Base-by-base conservation (phyloP, 805 yeast genomes). In the Kodamaea sagamina region DNA sequence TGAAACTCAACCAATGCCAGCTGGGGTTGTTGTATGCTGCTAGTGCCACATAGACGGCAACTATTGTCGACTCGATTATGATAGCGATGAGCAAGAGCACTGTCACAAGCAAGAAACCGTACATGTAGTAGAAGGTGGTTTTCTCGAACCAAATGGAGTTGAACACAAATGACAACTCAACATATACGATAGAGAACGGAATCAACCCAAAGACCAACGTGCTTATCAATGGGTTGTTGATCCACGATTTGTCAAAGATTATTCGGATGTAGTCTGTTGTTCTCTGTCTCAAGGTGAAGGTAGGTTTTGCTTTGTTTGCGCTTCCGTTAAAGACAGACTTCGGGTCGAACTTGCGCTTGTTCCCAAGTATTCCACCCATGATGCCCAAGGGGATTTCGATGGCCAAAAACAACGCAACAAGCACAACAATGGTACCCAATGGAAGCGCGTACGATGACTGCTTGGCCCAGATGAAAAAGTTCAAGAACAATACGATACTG, bases 1-100 rank as follows among this genome's bases (percentile, higher is more conserved):
- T 61, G 61, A 87, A 88, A 9, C 89, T 71, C 51, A 82, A 73
- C 96, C 96, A 88, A 58, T 86, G 87, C 96, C 96, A 89, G 51
- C 74, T 67, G 39, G 78, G 77, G 55, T 78, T 76, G 39, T 75
- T 78, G 51, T 77, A 67, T 16, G 72, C 71, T 1, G 70, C 59
- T 53, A 88, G 69, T 34, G 84, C 74, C 32, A 84, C 57, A 55
- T 84, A 88, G 7, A 84, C 74, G 4, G 85, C 80, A 32, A 88
- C 78, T 17, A 88, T 73, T 6, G 90, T 79, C 41, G 85, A 78
- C 61, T 88, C 95, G 29, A 79, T 67, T 15, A 86, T 80, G 10
- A 86, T 81, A 26, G 85, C 68, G 34, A 79, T 63, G 26, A 86
- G 68, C 34, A 87, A 65, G 4, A 79, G 46, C 24, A 81, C 72